Percentiles rank a stretch among this genome's conserved stretches.
Evolutionary conservation across 495 filamentous ascomycete genomes (phyloP).

Genomic region (Penicillium dipodomyicola): DNA sequence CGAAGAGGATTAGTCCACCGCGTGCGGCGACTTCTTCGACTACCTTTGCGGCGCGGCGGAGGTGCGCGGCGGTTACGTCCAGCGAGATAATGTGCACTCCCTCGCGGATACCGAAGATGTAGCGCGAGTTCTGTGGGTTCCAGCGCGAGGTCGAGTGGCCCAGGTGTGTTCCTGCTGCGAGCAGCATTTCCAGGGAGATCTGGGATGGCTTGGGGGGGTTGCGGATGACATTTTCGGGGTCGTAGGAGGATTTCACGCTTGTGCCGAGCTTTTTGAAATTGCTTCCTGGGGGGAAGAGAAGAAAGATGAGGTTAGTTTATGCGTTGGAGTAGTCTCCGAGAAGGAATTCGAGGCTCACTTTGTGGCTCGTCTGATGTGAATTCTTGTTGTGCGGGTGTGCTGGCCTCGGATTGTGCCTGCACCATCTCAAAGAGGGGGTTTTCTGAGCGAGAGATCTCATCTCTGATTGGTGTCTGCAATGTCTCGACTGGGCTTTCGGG

Average conservation of each 20-base stretch:
- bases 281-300: constrained; percentile 21
- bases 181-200: constrained; percentile 84
- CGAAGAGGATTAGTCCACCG: constrained; percentile 86
- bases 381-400: constrained; percentile 5
- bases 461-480: constrained; percentile 17
- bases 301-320: constrained; percentile 1
- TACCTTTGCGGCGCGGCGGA: constrained; percentile 84
- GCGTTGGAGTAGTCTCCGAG: background rate
- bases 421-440: constrained; percentile 21
- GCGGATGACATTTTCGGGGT: constrained; percentile 62
- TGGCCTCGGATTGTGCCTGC: constrained; percentile 11
- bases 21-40: constrained; percentile 81
- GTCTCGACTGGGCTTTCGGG: constrained; percentile 31
- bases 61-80: constrained; percentile 79
- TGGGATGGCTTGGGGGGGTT: constrained; percentile 74
- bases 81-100: constrained; percentile 93
- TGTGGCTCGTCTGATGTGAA: constrained; percentile 10
- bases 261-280: constrained; percentile 37
- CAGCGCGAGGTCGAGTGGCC: constrained; percentile 90
- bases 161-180: constrained; percentile 87
- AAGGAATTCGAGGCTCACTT: constrained; percentile 23
- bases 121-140: constrained; percentile 92
- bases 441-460: constrained; percentile 11
- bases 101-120: constrained; percentile 89
- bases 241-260: constrained; percentile 45